These are phyloP conservation scores for Fraxinus platypoda DNA, from an alignment of 305 asterid species.

Conservation along the genomic window DNA sequence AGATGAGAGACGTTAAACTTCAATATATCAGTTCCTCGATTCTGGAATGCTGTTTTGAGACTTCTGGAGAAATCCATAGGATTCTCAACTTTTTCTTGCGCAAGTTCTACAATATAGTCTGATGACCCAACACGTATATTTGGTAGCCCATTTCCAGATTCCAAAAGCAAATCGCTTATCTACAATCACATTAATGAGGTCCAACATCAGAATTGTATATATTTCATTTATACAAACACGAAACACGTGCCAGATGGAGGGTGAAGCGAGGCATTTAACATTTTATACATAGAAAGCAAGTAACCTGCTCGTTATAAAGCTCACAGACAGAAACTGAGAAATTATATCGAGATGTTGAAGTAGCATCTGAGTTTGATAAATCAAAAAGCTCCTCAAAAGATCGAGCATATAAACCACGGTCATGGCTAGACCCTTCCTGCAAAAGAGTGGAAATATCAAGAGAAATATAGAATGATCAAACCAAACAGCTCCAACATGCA, in stretches of 20 bases:
- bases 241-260: background rate
- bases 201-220: constrained; percentile 30
- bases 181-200: constrained; percentile 42
- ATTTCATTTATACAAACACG: constrained; percentile 19
- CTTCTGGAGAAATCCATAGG: constrained; percentile 83
- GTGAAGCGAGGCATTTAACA: constrained; percentile 14
- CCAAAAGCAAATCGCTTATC: constrained; percentile 83
- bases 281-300: constrained; percentile 15
- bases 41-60: constrained; percentile 78
- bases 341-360: constrained; percentile 73
- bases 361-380: constrained; percentile 91
- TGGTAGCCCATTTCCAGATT: constrained; percentile 59
- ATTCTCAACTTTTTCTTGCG: constrained; percentile 81
- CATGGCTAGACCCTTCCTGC: constrained; percentile 99
- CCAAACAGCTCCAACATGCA: constrained; percentile 6
- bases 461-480: constrained; percentile 25
- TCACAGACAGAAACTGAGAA: constrained; percentile 86
- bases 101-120: constrained; percentile 67
- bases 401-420: constrained; percentile 95
- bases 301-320: constrained; percentile 94
- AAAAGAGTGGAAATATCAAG: constrained; percentile 27
- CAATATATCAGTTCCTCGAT: constrained; percentile 66
- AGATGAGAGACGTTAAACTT: constrained; percentile 82
- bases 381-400: constrained; percentile 99
- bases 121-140: constrained; percentile 57